Evolutionary conservation across 225 moss, liverwort and hornwort species (phyloP).

Genomic region (Marchantia paleacea): DNA sequence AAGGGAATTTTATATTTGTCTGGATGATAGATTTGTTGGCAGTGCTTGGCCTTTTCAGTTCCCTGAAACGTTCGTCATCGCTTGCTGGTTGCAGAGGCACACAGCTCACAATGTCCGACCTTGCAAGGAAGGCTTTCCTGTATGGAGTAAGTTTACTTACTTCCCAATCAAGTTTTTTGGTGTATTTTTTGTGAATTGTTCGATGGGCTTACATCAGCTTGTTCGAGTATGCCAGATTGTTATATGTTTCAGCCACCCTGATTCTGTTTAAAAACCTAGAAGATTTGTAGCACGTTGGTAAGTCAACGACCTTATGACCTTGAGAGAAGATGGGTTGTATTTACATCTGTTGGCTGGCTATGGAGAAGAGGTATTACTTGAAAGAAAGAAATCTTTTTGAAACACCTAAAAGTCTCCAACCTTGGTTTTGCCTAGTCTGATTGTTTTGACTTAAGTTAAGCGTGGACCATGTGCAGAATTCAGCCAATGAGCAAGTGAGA

Average conservation of each 20-base stretch:
- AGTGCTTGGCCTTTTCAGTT: slow-evolving; percentile 13
- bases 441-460: neutral
- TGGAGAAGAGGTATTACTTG: no score
- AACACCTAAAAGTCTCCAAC: no score
- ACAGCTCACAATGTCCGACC: slow-evolving; percentile 89
- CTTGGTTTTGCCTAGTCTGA: no score
- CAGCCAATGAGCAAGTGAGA: slow-evolving; percentile 76
- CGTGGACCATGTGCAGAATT: slow-evolving; percentile 49
- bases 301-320: no score
- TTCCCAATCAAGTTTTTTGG: neutral
- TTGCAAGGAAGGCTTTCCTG: slow-evolving; percentile 96
- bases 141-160: slow-evolving; percentile 75
- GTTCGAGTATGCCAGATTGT: neutral
- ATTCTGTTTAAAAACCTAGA: neutral
- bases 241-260: neutral
- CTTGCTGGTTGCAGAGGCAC: slow-evolving; percentile 54
- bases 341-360: no score
- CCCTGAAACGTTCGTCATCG: slow-evolving; percentile 17
- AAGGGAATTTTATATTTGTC: neutral
- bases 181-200: neutral
- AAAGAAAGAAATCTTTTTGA: no score
- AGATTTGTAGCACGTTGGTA: no score
- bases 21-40: slow-evolving; percentile 10
- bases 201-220: neutral
- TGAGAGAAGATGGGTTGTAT: no score